phyloP scores from a whole-genome alignment of 2,329 filamentous ascomycete species.

The Lecanosticta acicola region DNA sequence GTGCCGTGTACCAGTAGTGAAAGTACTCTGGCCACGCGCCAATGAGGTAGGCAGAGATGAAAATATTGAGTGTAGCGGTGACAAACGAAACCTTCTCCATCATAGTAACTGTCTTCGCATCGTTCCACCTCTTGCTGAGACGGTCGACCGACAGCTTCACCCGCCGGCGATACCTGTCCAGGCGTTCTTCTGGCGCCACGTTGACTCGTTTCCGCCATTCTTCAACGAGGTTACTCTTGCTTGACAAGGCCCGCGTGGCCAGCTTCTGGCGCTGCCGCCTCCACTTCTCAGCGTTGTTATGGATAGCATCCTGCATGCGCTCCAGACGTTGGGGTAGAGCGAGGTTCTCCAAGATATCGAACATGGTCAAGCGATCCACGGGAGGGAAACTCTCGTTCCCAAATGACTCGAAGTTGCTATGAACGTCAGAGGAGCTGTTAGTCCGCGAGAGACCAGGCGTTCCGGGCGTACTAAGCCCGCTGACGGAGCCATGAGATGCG shows the following conservation, averaged over 20 bases:
- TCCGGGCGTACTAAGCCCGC: slow-evolving; percentile 32
- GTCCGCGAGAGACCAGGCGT: slow-evolving; percentile 62
- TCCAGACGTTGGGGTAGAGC: slow-evolving; percentile 85
- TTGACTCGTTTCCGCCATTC: slow-evolving; percentile 85
- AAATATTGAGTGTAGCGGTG: slow-evolving; percentile 92
- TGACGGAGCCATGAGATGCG: slow-evolving; percentile 35
- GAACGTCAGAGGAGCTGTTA: slow-evolving; percentile 68
- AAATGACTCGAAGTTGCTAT: slow-evolving; percentile 75
- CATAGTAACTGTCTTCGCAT: slow-evolving; percentile 78
- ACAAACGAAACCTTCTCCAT: slow-evolving; percentile 97
- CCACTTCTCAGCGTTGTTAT: slow-evolving; percentile 78
- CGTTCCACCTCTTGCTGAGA: slow-evolving; percentile 77
- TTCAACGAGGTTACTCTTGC: slow-evolving; percentile 84
- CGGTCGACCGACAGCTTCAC: slow-evolving; percentile 89
- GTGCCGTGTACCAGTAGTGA: slow-evolving; percentile 71
- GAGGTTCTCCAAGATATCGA: slow-evolving; percentile 90
- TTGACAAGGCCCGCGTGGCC: slow-evolving; percentile 67
- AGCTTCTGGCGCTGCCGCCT: slow-evolving; percentile 74
- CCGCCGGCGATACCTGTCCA: slow-evolving; percentile 81
- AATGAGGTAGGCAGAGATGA: slow-evolving; percentile 90
- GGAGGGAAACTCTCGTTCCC: slow-evolving; percentile 81
- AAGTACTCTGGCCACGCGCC: slow-evolving; percentile 81
- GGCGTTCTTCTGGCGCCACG: slow-evolving; percentile 74
- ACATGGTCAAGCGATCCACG: slow-evolving; percentile 80
- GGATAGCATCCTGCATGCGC: slow-evolving; percentile 77